Evolutionary conservation across 2,329 filamentous ascomycete genomes (phyloP).

Genomic region (Ramichloridium luteum): DNA sequence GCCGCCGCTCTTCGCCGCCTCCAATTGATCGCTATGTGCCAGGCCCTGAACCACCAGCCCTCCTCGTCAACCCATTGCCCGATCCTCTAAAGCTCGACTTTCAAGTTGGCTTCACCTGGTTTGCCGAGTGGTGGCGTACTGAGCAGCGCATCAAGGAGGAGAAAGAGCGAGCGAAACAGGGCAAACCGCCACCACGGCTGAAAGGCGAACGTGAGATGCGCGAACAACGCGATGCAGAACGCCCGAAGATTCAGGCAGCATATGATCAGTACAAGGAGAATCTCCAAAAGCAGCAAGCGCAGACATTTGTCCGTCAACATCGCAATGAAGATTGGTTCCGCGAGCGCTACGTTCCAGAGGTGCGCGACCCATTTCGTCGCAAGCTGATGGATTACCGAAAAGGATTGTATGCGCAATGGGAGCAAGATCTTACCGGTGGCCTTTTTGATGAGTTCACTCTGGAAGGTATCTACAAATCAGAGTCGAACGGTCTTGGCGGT

Average conservation of each 20-base stretch:
- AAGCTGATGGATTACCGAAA: slow-evolving; percentile 72
- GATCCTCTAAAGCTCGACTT: slow-evolving; percentile 63
- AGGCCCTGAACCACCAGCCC: slow-evolving; percentile 46
- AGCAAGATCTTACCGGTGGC: slow-evolving; percentile 71
- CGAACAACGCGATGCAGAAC: slow-evolving; percentile 68
- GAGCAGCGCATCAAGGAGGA: slow-evolving; percentile 76
- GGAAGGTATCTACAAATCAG: slow-evolving; percentile 86
- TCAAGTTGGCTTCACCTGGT: slow-evolving; percentile 76
- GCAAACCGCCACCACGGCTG: slow-evolving; percentile 47
- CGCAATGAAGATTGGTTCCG: slow-evolving; percentile 97
- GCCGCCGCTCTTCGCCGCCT: slow-evolving; percentile 47
- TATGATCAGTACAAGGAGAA: slow-evolving; percentile 56
- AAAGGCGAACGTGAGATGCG: slow-evolving; percentile 53
- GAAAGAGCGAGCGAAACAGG: slow-evolving; percentile 57
- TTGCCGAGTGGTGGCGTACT: slow-evolving; percentile 74
- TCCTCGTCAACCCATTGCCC: slow-evolving; percentile 52
- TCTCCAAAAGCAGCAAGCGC: slow-evolving; percentile 48
- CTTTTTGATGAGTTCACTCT: slow-evolving; percentile 89
- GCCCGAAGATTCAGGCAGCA: slow-evolving; percentile 60
- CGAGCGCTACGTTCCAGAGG: slow-evolving; percentile 80
- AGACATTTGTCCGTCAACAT: slow-evolving; percentile 79
- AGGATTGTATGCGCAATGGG: slow-evolving; percentile 73
- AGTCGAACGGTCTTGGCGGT: slow-evolving; percentile 76
- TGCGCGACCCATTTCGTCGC: slow-evolving; percentile 59
- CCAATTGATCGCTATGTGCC: slow-evolving; percentile 78